Base-by-base conservation (phyloP, 164 flowering plant genomes). In the Dillenia suffruticosa region DNA sequence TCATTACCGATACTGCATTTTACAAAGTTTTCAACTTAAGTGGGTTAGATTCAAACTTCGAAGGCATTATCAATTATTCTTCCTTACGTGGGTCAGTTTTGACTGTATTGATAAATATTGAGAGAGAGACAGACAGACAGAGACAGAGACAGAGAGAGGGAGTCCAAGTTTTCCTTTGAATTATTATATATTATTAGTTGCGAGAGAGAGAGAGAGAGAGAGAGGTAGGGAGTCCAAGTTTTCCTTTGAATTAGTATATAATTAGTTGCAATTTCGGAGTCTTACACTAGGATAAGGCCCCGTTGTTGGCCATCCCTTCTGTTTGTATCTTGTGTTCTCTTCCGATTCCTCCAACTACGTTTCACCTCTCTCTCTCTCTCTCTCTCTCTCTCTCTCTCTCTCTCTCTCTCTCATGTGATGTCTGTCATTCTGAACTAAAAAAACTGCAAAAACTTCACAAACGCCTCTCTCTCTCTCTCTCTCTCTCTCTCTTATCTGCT, bases 71-170 rank as follows among this genome's bases (percentile, higher is more conserved):
- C 26, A 48, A 65, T 47, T 55, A 50, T 65, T 56, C 49, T 51
- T 56, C 11, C 13, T 63, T 44, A 16, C 62, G 75, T 72, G 71
- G 76, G 76, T 69, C 76, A 66, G 72, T 5, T 70, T 77, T 77
- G 79, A 72, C 79, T 72, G 62, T 14, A 54, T 46, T 17, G n/a
- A 24, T 5, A 10, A 14, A 43, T 5, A 50, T 12, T 13, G 54
- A 47, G 14, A 46, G 54, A 66, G 54, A 54, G 40, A 54, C 47
- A 59, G 53, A 58, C 24, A 48, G 40, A 14, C 15, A 50, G 43
- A 1, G 12, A 52, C 68, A 72, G 63, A 47, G 58, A 22, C 11
- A 12, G 46, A 8, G 12, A 19, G 9, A 22, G 22, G 22, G 9
- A n/a, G 49, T 22, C 26, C 9, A 11, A 60, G 67, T 22, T 46